Conservation (phyloP, 2,329 filamentous ascomycete genomes). For the Pseudogymnoascus sp. region DNA sequence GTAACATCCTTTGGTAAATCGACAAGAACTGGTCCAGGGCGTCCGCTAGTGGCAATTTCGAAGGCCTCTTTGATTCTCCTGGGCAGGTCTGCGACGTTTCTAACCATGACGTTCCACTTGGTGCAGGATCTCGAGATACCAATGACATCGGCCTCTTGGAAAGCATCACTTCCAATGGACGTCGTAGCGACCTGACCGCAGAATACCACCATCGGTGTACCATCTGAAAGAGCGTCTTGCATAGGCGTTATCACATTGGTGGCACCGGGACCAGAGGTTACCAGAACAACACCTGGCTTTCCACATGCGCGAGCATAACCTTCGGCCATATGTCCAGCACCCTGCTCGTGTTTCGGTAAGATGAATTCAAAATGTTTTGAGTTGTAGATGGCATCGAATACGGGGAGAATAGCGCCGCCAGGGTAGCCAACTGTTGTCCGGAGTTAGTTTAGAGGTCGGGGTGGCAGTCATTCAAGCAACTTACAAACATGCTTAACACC, state of each 20-base stretch:
- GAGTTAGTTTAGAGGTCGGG: neutral
- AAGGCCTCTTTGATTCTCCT: slow-evolving; percentile 95
- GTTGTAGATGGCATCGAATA: slow-evolving; percentile 98
- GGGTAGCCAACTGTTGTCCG: slow-evolving; percentile 65
- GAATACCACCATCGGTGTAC: slow-evolving; percentile 94
- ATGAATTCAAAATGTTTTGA: slow-evolving; percentile 95
- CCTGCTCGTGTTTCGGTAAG: slow-evolving; percentile 92
- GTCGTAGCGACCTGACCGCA: slow-evolving; percentile 83
- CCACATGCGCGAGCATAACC: slow-evolving; percentile 91
- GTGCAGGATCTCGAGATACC: slow-evolving; percentile 93
- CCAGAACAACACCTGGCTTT: slow-evolving; percentile 89
- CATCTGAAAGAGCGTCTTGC: slow-evolving; percentile 92
- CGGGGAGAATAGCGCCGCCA: slow-evolving; percentile 90
- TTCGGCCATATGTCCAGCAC: slow-evolving; percentile 96
- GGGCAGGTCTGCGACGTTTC: slow-evolving; percentile 86
- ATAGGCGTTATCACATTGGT: slow-evolving; percentile 96
- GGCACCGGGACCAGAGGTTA: slow-evolving; percentile 91
- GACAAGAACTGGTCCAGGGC: slow-evolving; percentile 89
- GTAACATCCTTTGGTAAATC: slow-evolving; percentile 97
- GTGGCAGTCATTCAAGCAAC: slow-evolving; percentile 25
- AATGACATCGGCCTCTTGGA: slow-evolving; percentile 92
- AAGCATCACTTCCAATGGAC: slow-evolving; percentile 89
- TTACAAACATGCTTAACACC: slow-evolving; percentile 88
- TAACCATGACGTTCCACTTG: slow-evolving; percentile 99
- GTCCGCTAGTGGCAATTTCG: slow-evolving; percentile 90